Evolutionary conservation across 169 alveolate genomes (phyloP), one percentile per base, ranked within the genome.

Genomic region (Plasmodium gonderi): DNA sequence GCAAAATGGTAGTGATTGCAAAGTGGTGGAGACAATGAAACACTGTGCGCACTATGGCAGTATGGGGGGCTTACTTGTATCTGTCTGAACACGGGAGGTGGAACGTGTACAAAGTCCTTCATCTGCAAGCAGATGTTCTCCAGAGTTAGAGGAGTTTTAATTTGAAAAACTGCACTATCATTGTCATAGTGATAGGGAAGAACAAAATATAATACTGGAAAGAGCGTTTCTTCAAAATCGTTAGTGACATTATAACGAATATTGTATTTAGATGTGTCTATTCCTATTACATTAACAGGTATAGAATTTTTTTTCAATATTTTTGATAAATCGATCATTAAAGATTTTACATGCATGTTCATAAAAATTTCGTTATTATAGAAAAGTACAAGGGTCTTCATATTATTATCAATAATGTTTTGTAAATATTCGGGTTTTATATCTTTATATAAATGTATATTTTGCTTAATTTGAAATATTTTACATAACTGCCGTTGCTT

Each of bases 121-220:
- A 83, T 44, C 45, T 83, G 92, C 29, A 44, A 36, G 42, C 75
- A 36, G 31, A 83, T 49, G n/a, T 42, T 69, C 26, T 83, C 85
- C 26, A 74, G 20, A 2, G 92, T 31, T 26, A 83, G 31, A 12
- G 92, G 92, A 6, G 42, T 64, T 69, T 83, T 80, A 47, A 83
- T 83, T 42, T 76, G 75, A 23, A 83, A 36, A 68, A 83, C 92
- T 1, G 83, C 92, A 72, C 92, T 83, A 23, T 83, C 92, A 83
- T 83, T 83, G n/a, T 83, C 76, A 49, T 83, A 83, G 64, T 83
- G 92, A 60, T 83, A 83, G 4, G 92, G 92, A 11, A 74, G n/a
- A 69, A 83, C 64, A 20, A 83, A 83, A 72, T 83, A 83, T 60
- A 83, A 20, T 14, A 68, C 38, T 1, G 92, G 92, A 33, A 47